Percentiles rank a stretch among this genome's conserved stretches.
Evolutionary conservation across 306 rosid species (phyloP).

Genomic region (Castanospermum australe): DNA sequence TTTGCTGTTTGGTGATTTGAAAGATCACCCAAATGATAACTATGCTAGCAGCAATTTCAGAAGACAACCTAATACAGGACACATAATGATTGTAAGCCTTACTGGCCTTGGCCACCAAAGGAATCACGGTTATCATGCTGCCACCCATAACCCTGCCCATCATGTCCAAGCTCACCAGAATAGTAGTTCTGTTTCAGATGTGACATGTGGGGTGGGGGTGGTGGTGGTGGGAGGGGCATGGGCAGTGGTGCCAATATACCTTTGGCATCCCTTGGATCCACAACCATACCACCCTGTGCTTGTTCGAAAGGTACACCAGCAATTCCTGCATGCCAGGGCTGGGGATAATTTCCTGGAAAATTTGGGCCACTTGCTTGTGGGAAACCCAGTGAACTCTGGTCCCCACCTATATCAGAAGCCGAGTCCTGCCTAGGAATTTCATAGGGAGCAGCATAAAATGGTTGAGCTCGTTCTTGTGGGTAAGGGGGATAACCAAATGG

Average conservation of each 20-base stretch:
- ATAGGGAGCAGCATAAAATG: conserved; percentile 68
- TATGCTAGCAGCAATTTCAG: conserved; percentile 15
- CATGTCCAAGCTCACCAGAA: conserved; percentile 60
- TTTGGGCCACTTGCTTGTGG: conserved; percentile 66
- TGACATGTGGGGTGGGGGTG: conserved; percentile 57
- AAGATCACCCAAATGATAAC: conserved; percentile 12
- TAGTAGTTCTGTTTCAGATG: conserved; percentile 61
- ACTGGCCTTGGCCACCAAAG: conserved; percentile 58
- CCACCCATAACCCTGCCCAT: conserved; percentile 68
- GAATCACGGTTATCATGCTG: conserved; percentile 65
- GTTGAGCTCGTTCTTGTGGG: conserved; percentile 73
- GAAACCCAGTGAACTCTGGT: conserved; percentile 75
- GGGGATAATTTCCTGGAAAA: conserved; percentile 59
- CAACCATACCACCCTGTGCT: conserved; percentile 47
- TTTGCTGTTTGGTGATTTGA: conserved; percentile 17
- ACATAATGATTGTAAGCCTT: conserved; percentile 11
- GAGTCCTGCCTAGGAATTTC: conserved; percentile 78
- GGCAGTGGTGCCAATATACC: conserved; percentile 71
- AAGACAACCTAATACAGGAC: conserved; percentile 6
- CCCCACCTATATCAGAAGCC: conserved; percentile 56
- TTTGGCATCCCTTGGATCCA: conserved; percentile 80
- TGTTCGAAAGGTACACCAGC: conserved; percentile 62
- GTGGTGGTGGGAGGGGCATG: conserved; percentile 58
- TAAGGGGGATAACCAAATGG: conserved; percentile 72
- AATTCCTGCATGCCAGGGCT: conserved; percentile 75